A percentile compares a stretch with the other conserved stretches of the same genome.
phyloP scores from a whole-genome alignment of 768 basidiomycete genomes.

The Multifurca ochricompacta region DNA sequence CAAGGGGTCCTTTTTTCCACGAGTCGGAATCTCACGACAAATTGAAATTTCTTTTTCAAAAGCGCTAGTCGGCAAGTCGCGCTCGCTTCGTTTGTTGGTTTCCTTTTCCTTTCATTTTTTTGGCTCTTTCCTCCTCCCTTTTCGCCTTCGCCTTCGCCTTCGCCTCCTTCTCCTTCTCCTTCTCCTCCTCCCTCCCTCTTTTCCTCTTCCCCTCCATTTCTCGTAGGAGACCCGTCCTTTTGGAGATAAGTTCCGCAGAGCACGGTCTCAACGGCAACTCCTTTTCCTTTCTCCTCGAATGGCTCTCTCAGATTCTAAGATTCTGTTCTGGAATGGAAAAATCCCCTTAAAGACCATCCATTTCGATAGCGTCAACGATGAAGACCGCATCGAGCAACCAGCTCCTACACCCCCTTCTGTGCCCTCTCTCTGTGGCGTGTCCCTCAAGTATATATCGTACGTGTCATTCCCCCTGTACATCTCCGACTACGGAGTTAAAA shows the following conservation, averaged over 20 bases:
- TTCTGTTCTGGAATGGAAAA: conserved; percentile 17
- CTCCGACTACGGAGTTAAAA: background rate
- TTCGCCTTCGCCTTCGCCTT: background rate
- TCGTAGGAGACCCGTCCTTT: background rate
- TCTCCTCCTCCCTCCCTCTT: background rate
- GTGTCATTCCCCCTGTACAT: conserved; percentile 27
- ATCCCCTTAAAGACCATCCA: conserved; percentile 3
- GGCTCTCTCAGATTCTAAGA: conserved; percentile 10
- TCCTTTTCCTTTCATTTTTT: no score
- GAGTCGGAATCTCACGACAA: background rate
- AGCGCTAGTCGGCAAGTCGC: background rate
- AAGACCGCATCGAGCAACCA: conserved; percentile 2
- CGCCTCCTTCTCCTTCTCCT: background rate
- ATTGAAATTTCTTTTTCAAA: background rate
- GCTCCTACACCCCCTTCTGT: conserved; percentile 31
- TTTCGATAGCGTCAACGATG: conserved; percentile 5
- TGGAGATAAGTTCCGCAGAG: background rate
- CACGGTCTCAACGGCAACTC: conserved; percentile 1
- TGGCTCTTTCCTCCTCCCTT: background rate
- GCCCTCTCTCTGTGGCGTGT: conserved; percentile 60
- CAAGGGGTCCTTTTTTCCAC: background rate
- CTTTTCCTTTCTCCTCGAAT: background rate
- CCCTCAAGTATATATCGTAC: conserved; percentile 76
- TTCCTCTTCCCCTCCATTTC: background rate
- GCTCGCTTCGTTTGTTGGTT: background rate